Conservation (phyloP, 306 rosid genomes). For the Sechiopsis laciniata region DNA sequence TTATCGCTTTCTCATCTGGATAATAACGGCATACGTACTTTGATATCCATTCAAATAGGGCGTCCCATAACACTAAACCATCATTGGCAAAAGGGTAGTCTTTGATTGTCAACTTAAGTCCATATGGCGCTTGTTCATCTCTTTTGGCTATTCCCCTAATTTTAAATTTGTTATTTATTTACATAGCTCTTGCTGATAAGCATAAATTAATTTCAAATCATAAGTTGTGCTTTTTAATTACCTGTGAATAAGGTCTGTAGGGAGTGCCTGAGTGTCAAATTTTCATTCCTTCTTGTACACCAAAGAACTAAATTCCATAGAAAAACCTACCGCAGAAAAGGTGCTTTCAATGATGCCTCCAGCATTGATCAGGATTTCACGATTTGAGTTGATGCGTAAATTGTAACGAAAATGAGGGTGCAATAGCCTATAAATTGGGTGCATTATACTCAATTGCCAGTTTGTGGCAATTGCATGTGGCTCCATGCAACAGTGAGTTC, state of each 20-base stretch:
- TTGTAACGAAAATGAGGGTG: constrained; percentile 85
- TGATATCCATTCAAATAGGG: constrained; percentile 46
- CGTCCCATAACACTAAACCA: constrained; percentile 55
- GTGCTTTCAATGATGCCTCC: constrained; percentile 50
- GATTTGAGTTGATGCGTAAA: constrained; percentile 68
- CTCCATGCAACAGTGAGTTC: constrained; percentile 70
- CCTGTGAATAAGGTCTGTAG: constrained; percentile 65
- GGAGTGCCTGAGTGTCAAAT: constrained; percentile 55
- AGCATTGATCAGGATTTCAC: constrained; percentile 47
- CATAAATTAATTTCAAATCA: too few species aligned
- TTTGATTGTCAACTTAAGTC: constrained; percentile 46
- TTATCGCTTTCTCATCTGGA: constrained; percentile 31
- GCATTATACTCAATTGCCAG: constrained; percentile 74
- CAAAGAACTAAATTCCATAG: constrained; percentile 54
- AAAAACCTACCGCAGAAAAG: constrained; percentile 49
- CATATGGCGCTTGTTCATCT: constrained; percentile 52
- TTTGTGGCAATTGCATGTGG: constrained; percentile 70
- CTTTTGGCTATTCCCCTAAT: constrained; percentile 63
- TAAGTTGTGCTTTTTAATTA: constrained; percentile 28
- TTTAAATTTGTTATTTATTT: constrained; percentile 18
- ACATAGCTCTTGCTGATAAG: constrained; percentile 44
- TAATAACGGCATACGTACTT: constrained; percentile 56
- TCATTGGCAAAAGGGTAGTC: constrained; percentile 80
- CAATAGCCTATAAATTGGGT: constrained; percentile 64
- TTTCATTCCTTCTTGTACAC: constrained; percentile 40